Percentiles rank a stretch among this genome's conserved stretches.
Conservation (phyloP, 306 rosid genomes). For the Sicyos edulis region DNA sequence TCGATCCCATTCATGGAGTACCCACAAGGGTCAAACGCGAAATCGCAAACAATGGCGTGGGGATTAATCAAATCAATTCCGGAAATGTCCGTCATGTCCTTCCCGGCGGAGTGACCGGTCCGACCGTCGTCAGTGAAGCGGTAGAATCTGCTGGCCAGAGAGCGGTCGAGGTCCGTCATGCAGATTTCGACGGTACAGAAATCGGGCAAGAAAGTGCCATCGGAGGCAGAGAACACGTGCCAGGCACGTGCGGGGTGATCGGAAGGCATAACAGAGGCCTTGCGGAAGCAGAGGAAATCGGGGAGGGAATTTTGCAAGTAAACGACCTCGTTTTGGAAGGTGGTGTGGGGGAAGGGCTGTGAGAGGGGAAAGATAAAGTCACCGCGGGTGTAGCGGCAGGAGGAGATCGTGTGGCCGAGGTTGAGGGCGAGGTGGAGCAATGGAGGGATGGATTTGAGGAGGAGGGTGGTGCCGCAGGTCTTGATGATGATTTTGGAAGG, state of each 20-base stretch:
- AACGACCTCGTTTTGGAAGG: constrained; percentile 64
- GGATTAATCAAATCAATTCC: constrained; percentile 66
- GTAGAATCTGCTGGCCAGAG: constrained; percentile 59
- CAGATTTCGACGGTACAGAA: constrained; percentile 76
- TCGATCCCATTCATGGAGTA: constrained; percentile 90
- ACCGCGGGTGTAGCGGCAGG: constrained; percentile 75
- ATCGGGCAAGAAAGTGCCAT: constrained; percentile 21
- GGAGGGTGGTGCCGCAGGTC: constrained; percentile 96
- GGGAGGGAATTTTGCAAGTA: constrained; percentile 57
- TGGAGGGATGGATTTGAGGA: constrained; percentile 75
- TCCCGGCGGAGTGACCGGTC: constrained; percentile 68
- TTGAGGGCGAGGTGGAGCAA: constrained; percentile 48
- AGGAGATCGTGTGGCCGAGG: constrained; percentile 42
- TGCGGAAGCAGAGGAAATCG: constrained; percentile 38
- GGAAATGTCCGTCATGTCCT: constrained; percentile 70
- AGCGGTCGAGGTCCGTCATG: constrained; percentile 84
- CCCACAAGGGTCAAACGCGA: constrained; percentile 86
- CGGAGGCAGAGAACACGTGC: constrained; percentile 77
- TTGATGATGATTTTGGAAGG: constrained; percentile 91
- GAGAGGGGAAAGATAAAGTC: constrained; percentile 73
- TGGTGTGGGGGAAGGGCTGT: constrained; percentile 82
- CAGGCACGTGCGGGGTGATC: constrained; percentile 60
- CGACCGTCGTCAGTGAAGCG: constrained; percentile 42
- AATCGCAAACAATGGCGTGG: constrained; percentile 66
- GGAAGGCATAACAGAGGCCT: constrained; percentile 82